Conservation (phyloP, 306 rosid genomes). For the Glycine latifolia region DNA sequence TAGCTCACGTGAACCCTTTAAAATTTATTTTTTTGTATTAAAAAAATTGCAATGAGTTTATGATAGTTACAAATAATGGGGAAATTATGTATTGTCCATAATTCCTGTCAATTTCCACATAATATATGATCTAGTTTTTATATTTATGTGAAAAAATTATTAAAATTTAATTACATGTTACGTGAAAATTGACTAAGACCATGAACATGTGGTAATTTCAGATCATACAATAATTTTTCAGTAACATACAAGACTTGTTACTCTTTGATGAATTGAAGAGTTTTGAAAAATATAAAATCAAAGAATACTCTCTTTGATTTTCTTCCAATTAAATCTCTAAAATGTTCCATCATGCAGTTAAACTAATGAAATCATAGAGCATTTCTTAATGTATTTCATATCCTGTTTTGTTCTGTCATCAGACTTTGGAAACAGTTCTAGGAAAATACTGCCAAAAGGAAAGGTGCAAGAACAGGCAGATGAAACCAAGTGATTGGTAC, state of each 20-base stretch:
- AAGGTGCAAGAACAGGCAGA: constrained; percentile 16
- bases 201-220: too few species aligned
- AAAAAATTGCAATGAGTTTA: neutral
- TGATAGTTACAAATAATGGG: neutral
- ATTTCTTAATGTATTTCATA: neutral
- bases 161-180: too few species aligned
- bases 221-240: neutral
- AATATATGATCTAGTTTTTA: too few species aligned
- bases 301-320: neutral
- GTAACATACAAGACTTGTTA: neutral
- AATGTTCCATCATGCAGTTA: too few species aligned
- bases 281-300: neutral
- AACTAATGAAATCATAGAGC: too few species aligned
- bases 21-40: constrained; percentile 8
- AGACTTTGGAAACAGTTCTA: constrained; percentile 5
- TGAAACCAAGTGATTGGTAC: constrained; percentile 27
- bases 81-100: neutral
- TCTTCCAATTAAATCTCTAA: neutral
- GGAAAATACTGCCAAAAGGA: constrained; percentile 16
- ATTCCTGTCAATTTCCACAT: too few species aligned
- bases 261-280: neutral
- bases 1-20: constrained; percentile 46
- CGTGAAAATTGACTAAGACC: too few species aligned
- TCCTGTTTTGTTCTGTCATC: constrained; percentile 3
- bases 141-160: too few species aligned